Percentiles rank a stretch among this genome's conserved stretches.
Conservation (phyloP, 192 early-diverging fungal genomes). For the Rhizophagus clarus region DNA sequence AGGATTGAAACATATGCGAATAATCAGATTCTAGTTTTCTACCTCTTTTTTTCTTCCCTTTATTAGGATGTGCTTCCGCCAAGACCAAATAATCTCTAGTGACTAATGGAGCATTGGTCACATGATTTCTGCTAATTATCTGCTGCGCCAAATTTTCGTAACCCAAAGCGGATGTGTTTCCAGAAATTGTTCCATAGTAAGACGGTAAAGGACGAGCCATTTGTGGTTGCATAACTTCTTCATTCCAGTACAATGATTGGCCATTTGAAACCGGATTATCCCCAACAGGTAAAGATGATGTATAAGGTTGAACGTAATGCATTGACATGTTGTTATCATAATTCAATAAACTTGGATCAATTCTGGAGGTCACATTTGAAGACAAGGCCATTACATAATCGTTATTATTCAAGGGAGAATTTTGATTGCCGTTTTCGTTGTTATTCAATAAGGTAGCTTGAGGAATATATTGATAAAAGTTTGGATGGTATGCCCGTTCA, state of each 20-base stretch:
- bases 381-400: neutral
- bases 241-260: neutral
- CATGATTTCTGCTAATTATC: neutral
- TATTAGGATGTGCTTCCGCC: neutral
- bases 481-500: neutral
- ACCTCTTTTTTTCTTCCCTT: slow-evolving; percentile 4
- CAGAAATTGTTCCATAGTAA: slow-evolving; percentile 4
- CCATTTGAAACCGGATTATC: neutral
- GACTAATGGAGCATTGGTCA: neutral
- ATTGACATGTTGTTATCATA: neutral
- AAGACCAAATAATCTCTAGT: neutral
- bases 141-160: neutral
- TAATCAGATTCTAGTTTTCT: slow-evolving; percentile 3
- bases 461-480: slow-evolving; percentile 20
- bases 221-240: neutral
- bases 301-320: neutral
- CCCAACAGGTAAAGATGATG: neutral
- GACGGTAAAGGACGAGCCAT: neutral
- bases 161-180: neutral
- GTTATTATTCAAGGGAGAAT: neutral
- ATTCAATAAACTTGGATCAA: slow-evolving; percentile 16
- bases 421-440: neutral
- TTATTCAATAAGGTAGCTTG: neutral
- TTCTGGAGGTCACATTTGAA: neutral
- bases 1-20: neutral